Conservation (phyloP, 352 stramenopile genomes). For the Phytophthora macrochlamydospora region DNA sequence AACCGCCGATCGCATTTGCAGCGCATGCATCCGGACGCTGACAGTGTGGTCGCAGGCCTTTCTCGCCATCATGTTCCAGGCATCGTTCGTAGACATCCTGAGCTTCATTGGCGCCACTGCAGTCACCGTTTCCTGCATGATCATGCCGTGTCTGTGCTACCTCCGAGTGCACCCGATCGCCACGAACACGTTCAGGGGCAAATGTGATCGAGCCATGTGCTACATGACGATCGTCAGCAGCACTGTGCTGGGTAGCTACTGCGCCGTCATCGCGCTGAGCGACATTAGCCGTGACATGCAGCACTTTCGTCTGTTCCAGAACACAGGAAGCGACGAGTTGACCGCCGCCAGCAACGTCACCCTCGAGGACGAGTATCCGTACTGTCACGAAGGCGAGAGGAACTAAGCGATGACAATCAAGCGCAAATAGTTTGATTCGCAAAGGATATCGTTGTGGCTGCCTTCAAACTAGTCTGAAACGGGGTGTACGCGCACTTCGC, state of each 20-base stretch:
- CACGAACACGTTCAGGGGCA: slow-evolving; percentile 47
- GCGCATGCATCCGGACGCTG: slow-evolving; percentile 49
- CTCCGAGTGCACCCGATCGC: slow-evolving; percentile 68
- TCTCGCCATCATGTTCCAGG: slow-evolving; percentile 67
- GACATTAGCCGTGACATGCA: slow-evolving; percentile 62
- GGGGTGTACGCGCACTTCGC: slow-evolving; percentile 38
- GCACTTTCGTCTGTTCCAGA: slow-evolving; percentile 56
- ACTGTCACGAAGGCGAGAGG: slow-evolving; percentile 63
- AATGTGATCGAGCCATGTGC: slow-evolving; percentile 55
- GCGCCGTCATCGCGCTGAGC: slow-evolving; percentile 43
- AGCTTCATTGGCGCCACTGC: slow-evolving; percentile 71
- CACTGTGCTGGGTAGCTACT: slow-evolving; percentile 58
- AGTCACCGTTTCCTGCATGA: slow-evolving; percentile 72
- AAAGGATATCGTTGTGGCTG: too few relatives aligned
- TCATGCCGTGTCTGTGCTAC: slow-evolving; percentile 82
- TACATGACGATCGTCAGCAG: slow-evolving; percentile 63
- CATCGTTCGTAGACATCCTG: slow-evolving; percentile 73
- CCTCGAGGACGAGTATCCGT: slow-evolving; percentile 52
- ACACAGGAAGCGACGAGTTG: slow-evolving; percentile 25
- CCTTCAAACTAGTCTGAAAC: slow-evolving; percentile 24
- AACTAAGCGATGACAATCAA: slow-evolving; percentile 39
- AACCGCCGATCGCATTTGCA: slow-evolving; percentile 48
- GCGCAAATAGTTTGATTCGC: not conserved
- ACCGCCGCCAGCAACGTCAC: slow-evolving; percentile 11
- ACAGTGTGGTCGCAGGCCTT: slow-evolving; percentile 56